phyloP scores from a whole-genome alignment of 2,329 filamentous ascomycete genomes.

The Fusarium hostae region DNA sequence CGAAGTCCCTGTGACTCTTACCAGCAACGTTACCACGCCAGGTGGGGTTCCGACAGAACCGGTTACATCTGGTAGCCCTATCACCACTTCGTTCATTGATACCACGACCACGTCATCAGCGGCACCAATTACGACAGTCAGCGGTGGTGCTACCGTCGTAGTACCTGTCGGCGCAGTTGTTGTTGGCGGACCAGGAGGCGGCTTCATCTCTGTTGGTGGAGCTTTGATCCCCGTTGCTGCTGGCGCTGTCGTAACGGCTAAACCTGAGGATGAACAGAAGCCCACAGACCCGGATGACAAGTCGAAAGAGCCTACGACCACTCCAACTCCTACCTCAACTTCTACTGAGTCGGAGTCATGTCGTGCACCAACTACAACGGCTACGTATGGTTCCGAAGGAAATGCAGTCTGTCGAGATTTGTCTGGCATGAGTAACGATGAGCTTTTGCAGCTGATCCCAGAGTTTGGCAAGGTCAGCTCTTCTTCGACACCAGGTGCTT shows the following conservation, averaged over 20 bases:
- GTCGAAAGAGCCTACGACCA: not conserved
- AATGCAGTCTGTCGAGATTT: not conserved
- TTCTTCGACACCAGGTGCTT: not conserved
- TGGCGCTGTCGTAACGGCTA: not conserved
- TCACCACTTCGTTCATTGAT: fast-evolving
- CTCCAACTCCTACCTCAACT: not conserved
- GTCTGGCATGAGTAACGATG: not conserved
- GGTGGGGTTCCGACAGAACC: not conserved
- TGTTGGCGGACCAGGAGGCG: fast-evolving
- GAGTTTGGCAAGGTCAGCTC: not conserved
- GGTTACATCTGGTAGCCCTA: not conserved
- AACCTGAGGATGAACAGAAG: not conserved
- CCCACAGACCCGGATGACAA: not conserved
- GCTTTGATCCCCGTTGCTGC: not conserved
- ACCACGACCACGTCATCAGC: not conserved
- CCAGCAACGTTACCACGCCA: not conserved
- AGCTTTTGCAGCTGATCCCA: not conserved
- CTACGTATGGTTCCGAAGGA: not conserved
- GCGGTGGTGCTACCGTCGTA: not conserved
- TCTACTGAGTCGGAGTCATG: not conserved
- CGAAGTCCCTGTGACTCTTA: not conserved
- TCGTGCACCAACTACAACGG: not conserved
- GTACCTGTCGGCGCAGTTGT: not conserved
- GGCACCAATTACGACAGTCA: not conserved
- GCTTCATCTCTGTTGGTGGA: fast-evolving